Percentiles rank a stretch among this genome's conserved stretches.
These are phyloP conservation scores for Papilionanthe hybrid DNA, from an alignment of 116 monocot species.

Conservation along the genomic window DNA sequence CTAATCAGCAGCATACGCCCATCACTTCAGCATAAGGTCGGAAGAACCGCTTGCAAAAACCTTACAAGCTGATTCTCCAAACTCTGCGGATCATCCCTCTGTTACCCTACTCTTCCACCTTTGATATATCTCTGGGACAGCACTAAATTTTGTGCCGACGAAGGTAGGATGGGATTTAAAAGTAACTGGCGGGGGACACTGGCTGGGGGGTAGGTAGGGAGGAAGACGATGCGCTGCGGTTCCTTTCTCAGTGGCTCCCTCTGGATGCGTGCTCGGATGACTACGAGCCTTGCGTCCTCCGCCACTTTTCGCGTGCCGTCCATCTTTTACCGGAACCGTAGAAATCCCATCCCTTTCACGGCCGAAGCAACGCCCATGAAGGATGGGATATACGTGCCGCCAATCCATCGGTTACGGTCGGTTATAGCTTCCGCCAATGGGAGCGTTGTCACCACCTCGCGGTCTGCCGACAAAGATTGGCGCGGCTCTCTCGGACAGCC, in stretches of 20 bases:
- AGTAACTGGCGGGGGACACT: not conserved
- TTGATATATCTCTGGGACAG: not conserved
- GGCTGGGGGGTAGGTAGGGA: not conserved
- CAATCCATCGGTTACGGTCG: constrained; percentile 67
- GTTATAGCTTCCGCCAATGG: constrained; percentile 58
- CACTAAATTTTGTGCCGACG: not conserved
- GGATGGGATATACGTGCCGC: constrained; percentile 58
- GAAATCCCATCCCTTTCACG: not conserved
- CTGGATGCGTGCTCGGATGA: constrained; percentile 26
- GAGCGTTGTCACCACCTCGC: constrained; percentile 23
- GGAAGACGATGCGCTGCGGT: constrained; percentile 37
- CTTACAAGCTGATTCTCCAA: not conserved
- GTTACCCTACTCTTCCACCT: too few species aligned
- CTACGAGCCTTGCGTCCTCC: constrained; percentile 21
- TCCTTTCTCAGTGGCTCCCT: constrained; percentile 32
- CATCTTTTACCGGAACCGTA: constrained; percentile 7
- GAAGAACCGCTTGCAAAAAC: not conserved
- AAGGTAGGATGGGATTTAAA: not conserved
- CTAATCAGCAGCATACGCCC: too few species aligned
- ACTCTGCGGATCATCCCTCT: too few species aligned
- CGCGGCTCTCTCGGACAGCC: constrained; percentile 18
- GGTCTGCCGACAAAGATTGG: constrained; percentile 45
- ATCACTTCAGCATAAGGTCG: not conserved
- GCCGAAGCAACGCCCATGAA: constrained; percentile 18
- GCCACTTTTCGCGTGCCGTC: constrained; percentile 10